Evolutionary conservation across 208 protist genomes (phyloP), one percentile per base, ranked within the genome.

Genomic region (Crithidia fasciculata): DNA sequence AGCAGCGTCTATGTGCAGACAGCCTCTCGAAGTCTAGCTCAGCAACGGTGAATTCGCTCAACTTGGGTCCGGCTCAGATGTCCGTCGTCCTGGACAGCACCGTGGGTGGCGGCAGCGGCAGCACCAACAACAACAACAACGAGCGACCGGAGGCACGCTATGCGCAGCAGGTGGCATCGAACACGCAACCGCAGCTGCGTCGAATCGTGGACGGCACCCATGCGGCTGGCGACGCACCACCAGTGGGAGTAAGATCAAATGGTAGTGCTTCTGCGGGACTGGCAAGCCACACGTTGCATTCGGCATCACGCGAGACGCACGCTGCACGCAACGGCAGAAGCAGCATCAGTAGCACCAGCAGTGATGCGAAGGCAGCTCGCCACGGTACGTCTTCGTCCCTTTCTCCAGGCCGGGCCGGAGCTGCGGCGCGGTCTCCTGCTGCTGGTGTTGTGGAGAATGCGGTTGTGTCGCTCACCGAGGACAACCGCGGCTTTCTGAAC

Each of bases 401-500:
- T 28, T 28, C 28, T 28, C 28, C 28, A 28, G 28, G 28, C 28
- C 28, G 28, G 28, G 28, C 28, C 28, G 28, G n/a, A 0, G 10
- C 52, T 7, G 57, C 39, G 41, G 44, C 44, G 10, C 41, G 10
- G 67, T 41, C 44, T 10, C 36, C 57, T 6, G 18, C 39, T 18
- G 40, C 0, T 28, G 28, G 28, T 28, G 28, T 28, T 60, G 10
- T 16, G 7, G 40, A 4, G 13, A 0, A 0, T 5, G 65, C 65
- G 39, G 52, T 50, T 8, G 65, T 56, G n/a, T 58, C 47, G 56
- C 9, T 62, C 37, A 60, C 61, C 5, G 60, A 74, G 12, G 74
- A 80, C 41, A 80, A 58, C 13, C 67, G 74, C 18, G 62, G 74
- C 40, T 80, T 80, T 39, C 55, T 74, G 7, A 71, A 70, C 45